Evolutionary conservation across 2,329 filamentous ascomycete species (phyloP), one percentile per base, ranked within the genome.

Genomic region (Apiospora malaysiana): DNA sequence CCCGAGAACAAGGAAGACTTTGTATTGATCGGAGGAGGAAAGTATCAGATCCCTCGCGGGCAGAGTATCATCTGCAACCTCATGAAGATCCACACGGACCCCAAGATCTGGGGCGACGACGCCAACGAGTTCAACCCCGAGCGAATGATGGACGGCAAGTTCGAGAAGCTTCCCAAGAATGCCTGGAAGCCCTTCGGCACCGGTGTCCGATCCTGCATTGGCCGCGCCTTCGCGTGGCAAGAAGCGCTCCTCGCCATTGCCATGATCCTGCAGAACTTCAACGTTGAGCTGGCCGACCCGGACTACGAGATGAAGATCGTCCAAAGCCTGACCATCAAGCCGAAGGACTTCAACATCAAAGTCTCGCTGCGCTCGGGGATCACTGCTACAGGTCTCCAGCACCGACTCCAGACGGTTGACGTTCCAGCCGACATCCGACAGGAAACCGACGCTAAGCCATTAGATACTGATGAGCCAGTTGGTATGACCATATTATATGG

Each of bases 131-230:
- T 93, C 81, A 86, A 85, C 69, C 92, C 93, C 0, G 92, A 94
- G 77, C 85, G 92, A 12, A 93, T 94, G 91, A 80, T 91, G 0
- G 90, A 93, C 49, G 91, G 90, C 18, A 85, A 87, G 32, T 94
- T 94, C 75, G 87, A 89, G 72, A 87, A 88, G 37, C 84, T 93
- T 7, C 91, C 89, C 42, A 85, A 85, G 18, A 89, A 88, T 69
- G 85, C 86, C 43, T 92, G 89, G 90, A 92, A 93, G 81, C 91
- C 93, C 3, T 95, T 94, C 75, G 93, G 93, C 1, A 92, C 92
- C 71, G 92, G 92, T 1, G 84, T 87, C 73, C 83, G 93, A 69
- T 90, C 84, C 0, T 95, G 92, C 75, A 94, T 94, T 72, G 93
- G 93, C 4, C 84, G 92, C 1, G 85, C 89, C 0, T 94, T 94